Evolutionary conservation across 2,329 filamentous ascomycete genomes (phyloP).

Genomic region (Podosphaera leucotricha): DNA sequence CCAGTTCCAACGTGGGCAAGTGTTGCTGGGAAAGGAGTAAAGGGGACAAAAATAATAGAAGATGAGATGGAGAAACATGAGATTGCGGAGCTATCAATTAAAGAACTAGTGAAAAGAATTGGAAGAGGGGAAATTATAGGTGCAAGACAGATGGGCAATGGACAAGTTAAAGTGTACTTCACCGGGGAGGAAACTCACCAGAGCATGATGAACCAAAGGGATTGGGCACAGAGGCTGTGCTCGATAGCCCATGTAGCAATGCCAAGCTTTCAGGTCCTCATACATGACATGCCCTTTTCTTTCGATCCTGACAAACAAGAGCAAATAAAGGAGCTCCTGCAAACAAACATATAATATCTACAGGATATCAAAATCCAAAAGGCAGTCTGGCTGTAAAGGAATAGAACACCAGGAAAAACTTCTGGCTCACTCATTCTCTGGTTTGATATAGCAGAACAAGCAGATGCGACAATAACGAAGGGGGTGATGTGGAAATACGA

Average conservation of each 20-base stretch:
- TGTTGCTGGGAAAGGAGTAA: too few species aligned
- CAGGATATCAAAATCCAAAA: background rate
- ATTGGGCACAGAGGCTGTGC: background rate
- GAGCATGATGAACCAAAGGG: background rate
- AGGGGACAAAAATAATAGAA: too few species aligned
- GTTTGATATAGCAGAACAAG: background rate
- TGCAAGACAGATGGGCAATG: background rate
- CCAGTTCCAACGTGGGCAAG: too few species aligned
- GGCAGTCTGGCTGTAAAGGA: background rate
- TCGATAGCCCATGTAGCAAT: background rate
- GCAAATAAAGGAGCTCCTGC: background rate
- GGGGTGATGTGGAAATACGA: background rate
- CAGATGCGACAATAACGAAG: background rate
- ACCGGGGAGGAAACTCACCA: background rate
- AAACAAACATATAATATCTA: background rate
- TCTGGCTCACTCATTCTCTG: background rate
- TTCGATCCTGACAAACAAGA: background rate
- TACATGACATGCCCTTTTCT: background rate
- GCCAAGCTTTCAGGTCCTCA: background rate
- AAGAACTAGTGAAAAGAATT: background rate
- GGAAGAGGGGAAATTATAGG: background rate
- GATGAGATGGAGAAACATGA: too few species aligned
- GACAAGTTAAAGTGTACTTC: background rate
- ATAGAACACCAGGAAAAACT: background rate
- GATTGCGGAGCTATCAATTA: background rate